A percentile compares a stretch with the other conserved stretches of the same genome.
Evolutionary conservation across 192 early-diverging fungal genomes (phyloP).

Genomic region (Coemansia sp.): DNA sequence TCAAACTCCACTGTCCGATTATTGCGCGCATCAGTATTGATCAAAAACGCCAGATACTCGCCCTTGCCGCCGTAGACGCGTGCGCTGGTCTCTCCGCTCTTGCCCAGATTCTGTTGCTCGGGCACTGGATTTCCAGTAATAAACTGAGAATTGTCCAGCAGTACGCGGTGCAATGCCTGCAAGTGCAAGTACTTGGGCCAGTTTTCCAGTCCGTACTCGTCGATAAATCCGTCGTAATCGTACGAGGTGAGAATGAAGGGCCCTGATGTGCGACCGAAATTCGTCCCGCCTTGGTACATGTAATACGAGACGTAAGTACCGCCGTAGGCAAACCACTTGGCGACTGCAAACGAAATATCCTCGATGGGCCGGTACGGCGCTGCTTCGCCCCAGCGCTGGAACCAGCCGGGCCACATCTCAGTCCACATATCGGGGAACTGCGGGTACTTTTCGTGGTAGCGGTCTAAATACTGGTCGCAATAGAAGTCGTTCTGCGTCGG

Average conservation of each 20-base stretch:
- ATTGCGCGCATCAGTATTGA: slow-evolving; percentile 22
- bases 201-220: slow-evolving; percentile 56
- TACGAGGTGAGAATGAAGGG: slow-evolving; percentile 51
- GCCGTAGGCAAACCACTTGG: slow-evolving; percentile 61
- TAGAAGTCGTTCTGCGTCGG: slow-evolving; percentile 62
- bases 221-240: slow-evolving; percentile 54
- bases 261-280: slow-evolving; percentile 60
- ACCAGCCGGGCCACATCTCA: slow-evolving; percentile 68
- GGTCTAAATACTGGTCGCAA: slow-evolving; percentile 52
- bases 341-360: slow-evolving; percentile 62
- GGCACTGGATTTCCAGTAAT: slow-evolving; percentile 25
- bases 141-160: slow-evolving; percentile 20
- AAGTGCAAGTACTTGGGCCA: slow-evolving; percentile 57
- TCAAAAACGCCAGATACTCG: slow-evolving; percentile 34
- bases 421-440: slow-evolving; percentile 60
- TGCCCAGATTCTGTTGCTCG: neutral
- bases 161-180: slow-evolving; percentile 22
- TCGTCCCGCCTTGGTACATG: slow-evolving; percentile 74
- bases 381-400: slow-evolving; percentile 58
- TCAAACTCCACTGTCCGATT: slow-evolving; percentile 14
- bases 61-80: slow-evolving; percentile 22
- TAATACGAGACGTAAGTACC: slow-evolving; percentile 63
- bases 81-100: neutral
- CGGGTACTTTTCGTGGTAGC: slow-evolving; percentile 35
- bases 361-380: slow-evolving; percentile 56